Base-by-base conservation (phyloP, 306 rosid species). In the Gastrolobium villosum region DNA sequence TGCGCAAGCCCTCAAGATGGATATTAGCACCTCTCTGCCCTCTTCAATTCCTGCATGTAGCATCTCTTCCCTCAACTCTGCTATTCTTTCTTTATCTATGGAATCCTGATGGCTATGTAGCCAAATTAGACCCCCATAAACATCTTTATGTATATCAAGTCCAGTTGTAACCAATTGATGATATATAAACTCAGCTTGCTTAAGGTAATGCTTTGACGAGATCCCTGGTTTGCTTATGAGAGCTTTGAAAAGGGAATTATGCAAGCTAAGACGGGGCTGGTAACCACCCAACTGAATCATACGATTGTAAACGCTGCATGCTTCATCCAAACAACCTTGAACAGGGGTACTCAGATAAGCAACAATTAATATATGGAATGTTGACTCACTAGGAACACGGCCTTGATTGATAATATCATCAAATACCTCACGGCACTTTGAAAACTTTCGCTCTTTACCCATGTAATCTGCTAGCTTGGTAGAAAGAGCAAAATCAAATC, bases 221-320 rank as follows among this genome's bases (percentile, higher is more conserved):
- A 70, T 59, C 62, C 93, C 99, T 0, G 95, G 87, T 79, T 92
- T 86, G 80, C 89, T 83, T 6, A 92, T 77, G 69, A 94, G 86
- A 35, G 97, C 88, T 72, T 80, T 90, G 81, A 94, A 92, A 64
- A 94, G 90, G 55, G 95, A 89, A 81, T 90, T 94, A 52, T 94
- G 97, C 87, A 94, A 84, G 86, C 93, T 87, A 74, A 92, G 97
- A 40, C 92, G 90, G 7, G 99, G 99, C 66, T 57, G 88, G 85
- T 92, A 94, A 49, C 99, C 97, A 64, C 99, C 99, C 35, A 94
- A 82, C 87, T 94, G 99, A 87, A 94, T 90, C 99, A 94, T 94
- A 66, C 89, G 90, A 78, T 89, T 88, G 88, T 89, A 94, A 70
- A 94, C 81, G 83, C 83, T 61, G 75, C 95, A 89, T 30, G 99